Evolutionary conservation across 768 basidiomycete genomes (phyloP), one percentile per base, ranked within the genome.

Genomic region (Pleurotus sapidus): DNA sequence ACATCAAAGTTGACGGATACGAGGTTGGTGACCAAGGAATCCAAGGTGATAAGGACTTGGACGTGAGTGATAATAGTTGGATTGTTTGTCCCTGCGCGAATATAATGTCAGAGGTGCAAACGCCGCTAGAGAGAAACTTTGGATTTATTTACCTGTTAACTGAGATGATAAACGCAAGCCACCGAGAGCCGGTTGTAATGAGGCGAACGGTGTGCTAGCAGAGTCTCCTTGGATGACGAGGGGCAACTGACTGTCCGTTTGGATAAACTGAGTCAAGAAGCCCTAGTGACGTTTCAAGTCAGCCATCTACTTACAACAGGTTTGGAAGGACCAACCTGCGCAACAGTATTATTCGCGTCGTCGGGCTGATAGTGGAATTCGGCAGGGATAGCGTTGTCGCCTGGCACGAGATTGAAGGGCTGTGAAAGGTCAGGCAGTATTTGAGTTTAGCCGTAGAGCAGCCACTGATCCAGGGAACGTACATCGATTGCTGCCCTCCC

Each of bases 361-460:
- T 76, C 75, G 0, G 88, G 88, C 60, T 77, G 72, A 62, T 91
- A 91, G 58, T 79, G 86, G 74, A 91, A 89, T 63, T 88, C 85
- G 2, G 85, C 74, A 0, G 74, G 51, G 20, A 84, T 64, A 1
- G 62, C 64, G 60, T 89, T 87, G 45, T 73, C 64, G 45, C 87
- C 87, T 3, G 88, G 87, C 17, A 76, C 68, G 43, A 89, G 73
- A 59, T 83, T 63, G 59, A 88, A 84, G 14, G 74, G 62, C 86
- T 87, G 17, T 42, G 24, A 17, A 49, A 48, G 15, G 4, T 38
- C 61, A 42, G 59, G 15, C 20, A 20, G 20, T 20, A 20, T n/a
- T 12, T 12, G 11, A 37, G 15, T 48, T 6, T 27, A 8, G 12
- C 49, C 37, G 8, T 11, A 57, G 39, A 34, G n/a, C 5, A 3